These are phyloP conservation scores for Amanita muscaria DNA, from an alignment of 768 basidiomycete genomes.

Conservation along the genomic window DNA sequence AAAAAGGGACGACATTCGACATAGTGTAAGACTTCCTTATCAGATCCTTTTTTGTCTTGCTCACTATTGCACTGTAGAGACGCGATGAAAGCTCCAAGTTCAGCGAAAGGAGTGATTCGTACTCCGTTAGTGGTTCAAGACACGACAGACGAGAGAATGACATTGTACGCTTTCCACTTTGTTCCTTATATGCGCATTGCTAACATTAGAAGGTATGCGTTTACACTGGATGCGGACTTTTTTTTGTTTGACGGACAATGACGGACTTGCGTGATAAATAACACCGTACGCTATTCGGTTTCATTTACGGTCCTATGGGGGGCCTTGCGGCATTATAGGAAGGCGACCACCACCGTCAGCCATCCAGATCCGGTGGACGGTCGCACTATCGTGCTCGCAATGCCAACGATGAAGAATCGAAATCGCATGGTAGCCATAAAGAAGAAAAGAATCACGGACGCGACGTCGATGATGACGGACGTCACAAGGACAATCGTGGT, in stretches of 20 bases:
- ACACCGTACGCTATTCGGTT: too few relatives aligned
- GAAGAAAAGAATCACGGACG: not conserved
- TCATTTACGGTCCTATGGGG: too few relatives aligned
- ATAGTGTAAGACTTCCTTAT: not conserved
- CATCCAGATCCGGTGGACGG: not conserved
- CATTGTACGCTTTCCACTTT: constrained; percentile 7
- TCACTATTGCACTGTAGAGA: not conserved
- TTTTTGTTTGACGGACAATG: not conserved
- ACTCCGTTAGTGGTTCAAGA: not conserved
- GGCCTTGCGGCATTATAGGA: not conserved
- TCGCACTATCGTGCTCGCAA: not conserved
- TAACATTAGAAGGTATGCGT: constrained; percentile 10
- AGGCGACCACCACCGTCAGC: not conserved
- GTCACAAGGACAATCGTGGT: not conserved
- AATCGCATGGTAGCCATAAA: not conserved
- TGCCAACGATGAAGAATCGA: not conserved
- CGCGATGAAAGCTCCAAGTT: not conserved
- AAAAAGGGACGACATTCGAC: not conserved
- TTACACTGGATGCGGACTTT: constrained; percentile 1
- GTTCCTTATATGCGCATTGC: not conserved
- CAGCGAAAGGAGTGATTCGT: not conserved
- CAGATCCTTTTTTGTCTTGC: not conserved
- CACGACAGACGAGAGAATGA: not conserved
- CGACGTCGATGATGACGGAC: not conserved
- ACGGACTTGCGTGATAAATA: constrained; percentile 1